These are phyloP conservation scores for Hordeum pubiflorum DNA, from an alignment of 202 grass and related monocot species.

Conservation along the genomic window DNA sequence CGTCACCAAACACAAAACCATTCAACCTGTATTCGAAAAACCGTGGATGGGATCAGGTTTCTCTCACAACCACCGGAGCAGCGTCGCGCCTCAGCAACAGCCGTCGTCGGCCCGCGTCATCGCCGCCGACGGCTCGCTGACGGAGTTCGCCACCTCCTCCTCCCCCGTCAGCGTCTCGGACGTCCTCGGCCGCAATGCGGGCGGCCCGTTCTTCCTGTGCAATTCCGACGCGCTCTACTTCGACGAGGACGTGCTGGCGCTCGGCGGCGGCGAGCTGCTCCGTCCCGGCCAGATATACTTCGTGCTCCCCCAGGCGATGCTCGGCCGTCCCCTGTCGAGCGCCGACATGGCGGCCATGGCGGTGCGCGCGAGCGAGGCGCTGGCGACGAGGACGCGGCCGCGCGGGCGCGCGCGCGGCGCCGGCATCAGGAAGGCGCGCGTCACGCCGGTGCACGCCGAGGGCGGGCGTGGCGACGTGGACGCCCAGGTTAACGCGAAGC, in stretches of 20 bases:
- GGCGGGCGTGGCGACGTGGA: background rate
- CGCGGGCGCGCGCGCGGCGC: background rate
- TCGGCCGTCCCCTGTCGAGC: slow-evolving; percentile 35
- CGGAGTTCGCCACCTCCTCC: slow-evolving; percentile 21
- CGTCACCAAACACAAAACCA: slow-evolving; percentile 1
- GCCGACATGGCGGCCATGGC: slow-evolving; percentile 68
- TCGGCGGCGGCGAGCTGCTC: slow-evolving; percentile 43
- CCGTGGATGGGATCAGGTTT: slow-evolving; percentile 54
- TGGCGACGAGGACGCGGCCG: background rate
- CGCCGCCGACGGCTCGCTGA: slow-evolving; percentile 47
- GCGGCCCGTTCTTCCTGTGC: slow-evolving; percentile 43
- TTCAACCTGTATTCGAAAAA: background rate
- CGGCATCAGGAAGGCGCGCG: slow-evolving; percentile 17
- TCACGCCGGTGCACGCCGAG: slow-evolving; percentile 29
- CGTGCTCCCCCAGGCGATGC: slow-evolving; percentile 44
- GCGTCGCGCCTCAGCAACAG: slow-evolving; percentile 2
- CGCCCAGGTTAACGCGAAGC: slow-evolving; percentile 22
- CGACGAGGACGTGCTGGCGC: slow-evolving; percentile 33
- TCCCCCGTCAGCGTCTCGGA: slow-evolving; percentile 23
- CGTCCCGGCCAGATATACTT: slow-evolving; percentile 60
- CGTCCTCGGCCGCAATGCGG: slow-evolving; percentile 11
- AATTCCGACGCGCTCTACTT: slow-evolving; percentile 77
- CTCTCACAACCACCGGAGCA: slow-evolving; percentile 37
- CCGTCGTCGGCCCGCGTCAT: slow-evolving; percentile 37
- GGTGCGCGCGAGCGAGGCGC: slow-evolving; percentile 42